These are phyloP conservation scores for Thalassiosira mediterranea DNA, from an alignment of 352 stramenopile species.

Conservation along the genomic window DNA sequence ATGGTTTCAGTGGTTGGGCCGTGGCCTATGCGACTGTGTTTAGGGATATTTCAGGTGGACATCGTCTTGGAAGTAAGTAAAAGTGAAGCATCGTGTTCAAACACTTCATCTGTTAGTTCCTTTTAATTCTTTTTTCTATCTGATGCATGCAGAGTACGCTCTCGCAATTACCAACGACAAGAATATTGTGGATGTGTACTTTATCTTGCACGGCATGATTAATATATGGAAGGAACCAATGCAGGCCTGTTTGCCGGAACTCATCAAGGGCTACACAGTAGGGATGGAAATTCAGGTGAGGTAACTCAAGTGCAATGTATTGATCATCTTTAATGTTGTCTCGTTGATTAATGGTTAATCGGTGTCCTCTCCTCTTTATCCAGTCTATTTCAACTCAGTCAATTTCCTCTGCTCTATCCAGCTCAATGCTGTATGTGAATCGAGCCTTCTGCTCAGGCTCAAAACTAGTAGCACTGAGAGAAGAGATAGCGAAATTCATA, in stretches of 20 bases:
- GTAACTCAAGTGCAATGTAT: too few species aligned
- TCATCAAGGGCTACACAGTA: conserved; percentile 1
- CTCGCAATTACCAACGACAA: conserved; percentile 5
- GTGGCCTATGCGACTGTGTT: conserved; percentile 4
- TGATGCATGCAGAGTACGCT: neutral
- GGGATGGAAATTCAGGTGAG: neutral
- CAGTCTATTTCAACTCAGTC: neutral
- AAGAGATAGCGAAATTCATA: conserved; percentile 27
- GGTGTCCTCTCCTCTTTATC: too few species aligned
- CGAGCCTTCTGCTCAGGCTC: conserved; percentile 25
- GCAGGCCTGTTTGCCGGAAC: conserved; percentile 5
- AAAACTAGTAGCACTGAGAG: conserved; percentile 9
- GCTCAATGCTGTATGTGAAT: conserved; percentile 15
- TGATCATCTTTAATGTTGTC: too few species aligned
- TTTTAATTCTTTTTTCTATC: neutral
- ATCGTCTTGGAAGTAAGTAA: conserved; percentile 16
- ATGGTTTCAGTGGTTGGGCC: neutral
- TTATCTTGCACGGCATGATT: neutral
- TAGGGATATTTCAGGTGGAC: conserved; percentile 13
- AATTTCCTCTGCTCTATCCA: neutral
- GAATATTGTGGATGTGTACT: neutral
- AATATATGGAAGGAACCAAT: conserved; percentile 41
- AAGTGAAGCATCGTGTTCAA: too few species aligned
- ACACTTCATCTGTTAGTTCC: neutral
- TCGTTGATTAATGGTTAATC: too few species aligned